Base-by-base conservation (phyloP, 2,329 filamentous ascomycete species). In the Chaetothyriales sp. region DNA sequence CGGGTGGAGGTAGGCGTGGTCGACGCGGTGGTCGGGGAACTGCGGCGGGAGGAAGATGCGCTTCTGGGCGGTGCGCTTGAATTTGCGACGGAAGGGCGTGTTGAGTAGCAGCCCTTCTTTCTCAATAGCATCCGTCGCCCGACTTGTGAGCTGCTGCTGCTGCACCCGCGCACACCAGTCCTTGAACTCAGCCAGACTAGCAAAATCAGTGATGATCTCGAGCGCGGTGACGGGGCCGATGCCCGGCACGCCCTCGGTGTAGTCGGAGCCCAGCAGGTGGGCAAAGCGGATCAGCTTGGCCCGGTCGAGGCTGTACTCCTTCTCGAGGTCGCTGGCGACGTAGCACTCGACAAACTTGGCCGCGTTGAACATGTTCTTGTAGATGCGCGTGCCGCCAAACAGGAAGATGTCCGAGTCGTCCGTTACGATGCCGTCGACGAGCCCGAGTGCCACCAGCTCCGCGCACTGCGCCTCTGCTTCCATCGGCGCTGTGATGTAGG, bases 361-460 rank as follows among this genome's bases (percentile, higher is more conserved):
- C 60, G 87, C 83, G 67, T 95, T 98, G 74, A 98, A 98, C 88
- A 98, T 94, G 71, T 98, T 98, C 67, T 98, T 98, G 74, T 98
- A 98, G 19, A 98, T 84, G 18, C 90, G 77, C 0, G 88, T 98
- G 39, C 92, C 93, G 18, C 92, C 93, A 65, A 98, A 98, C 0
- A 98, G 77, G 62, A 98, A 98, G 0, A 83, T 93, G 71, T 98
- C 92, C 2, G 85, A 93, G 64, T 98, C 92, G 62, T 98, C 92
- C 0, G 93, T 98, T 26, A 98, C 89, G 55, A 98, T 95, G 10
- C 93, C 92, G 64, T 98, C 93, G 7, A 98, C 93, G 0, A 96
- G 78, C 0, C 87, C 86, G 0, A 96, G 73, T 0, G 70, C 71
- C 0, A 98, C 89, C 3, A 98, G 78, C 67, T 95, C 86, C 0